A percentile compares a stretch with the other conserved stretches of the same genome.
Conservation (phyloP, 2,329 filamentous ascomycete genomes). For the Purpureocillium lavendulum region DNA sequence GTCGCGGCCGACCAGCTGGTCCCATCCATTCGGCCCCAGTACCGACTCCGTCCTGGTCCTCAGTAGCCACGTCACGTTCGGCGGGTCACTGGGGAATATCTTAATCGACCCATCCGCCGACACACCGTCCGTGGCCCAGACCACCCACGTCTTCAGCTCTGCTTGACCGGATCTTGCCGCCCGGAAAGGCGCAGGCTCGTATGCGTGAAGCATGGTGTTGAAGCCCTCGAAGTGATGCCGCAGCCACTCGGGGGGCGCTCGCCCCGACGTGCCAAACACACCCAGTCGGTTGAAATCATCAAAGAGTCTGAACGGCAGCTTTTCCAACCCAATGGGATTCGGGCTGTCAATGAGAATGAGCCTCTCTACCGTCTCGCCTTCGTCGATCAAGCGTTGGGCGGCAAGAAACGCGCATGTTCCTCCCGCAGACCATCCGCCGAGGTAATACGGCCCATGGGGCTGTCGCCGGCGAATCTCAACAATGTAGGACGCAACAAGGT, state of each 20-base stretch:
- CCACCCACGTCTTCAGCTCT: slow-evolving; percentile 53
- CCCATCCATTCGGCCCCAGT: slow-evolving; percentile 26
- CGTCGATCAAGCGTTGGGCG: slow-evolving; percentile 49
- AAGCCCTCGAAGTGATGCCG: slow-evolving; percentile 65
- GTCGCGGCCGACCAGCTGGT: slow-evolving; percentile 28
- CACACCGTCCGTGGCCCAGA: slow-evolving; percentile 69
- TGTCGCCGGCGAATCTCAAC: slow-evolving; percentile 7
- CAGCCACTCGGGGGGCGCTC: slow-evolving; percentile 65
- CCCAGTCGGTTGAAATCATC: slow-evolving; percentile 67
- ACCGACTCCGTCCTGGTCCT: slow-evolving; percentile 60
- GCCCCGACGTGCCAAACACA: slow-evolving; percentile 54
- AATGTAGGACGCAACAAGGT: slow-evolving; percentile 1
- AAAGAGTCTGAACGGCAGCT: slow-evolving; percentile 53
- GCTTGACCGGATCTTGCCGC: slow-evolving; percentile 36
- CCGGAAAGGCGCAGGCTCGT: slow-evolving; percentile 49
- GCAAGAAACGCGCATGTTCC: slow-evolving; percentile 65
- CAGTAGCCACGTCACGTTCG: slow-evolving; percentile 61
- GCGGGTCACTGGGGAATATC: slow-evolving; percentile 33
- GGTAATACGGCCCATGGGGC: slow-evolving; percentile 8
- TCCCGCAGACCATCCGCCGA: slow-evolving; percentile 71
- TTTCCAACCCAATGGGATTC: slow-evolving; percentile 59
- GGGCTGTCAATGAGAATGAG: slow-evolving; percentile 60
- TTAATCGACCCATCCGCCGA: slow-evolving; percentile 55
- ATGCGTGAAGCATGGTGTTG: slow-evolving; percentile 60
- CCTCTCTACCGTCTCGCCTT: slow-evolving; percentile 47